Conservation (phyloP, 1,284 basidiomycete species). For the Ustanciosporium gigantosporum region DNA sequence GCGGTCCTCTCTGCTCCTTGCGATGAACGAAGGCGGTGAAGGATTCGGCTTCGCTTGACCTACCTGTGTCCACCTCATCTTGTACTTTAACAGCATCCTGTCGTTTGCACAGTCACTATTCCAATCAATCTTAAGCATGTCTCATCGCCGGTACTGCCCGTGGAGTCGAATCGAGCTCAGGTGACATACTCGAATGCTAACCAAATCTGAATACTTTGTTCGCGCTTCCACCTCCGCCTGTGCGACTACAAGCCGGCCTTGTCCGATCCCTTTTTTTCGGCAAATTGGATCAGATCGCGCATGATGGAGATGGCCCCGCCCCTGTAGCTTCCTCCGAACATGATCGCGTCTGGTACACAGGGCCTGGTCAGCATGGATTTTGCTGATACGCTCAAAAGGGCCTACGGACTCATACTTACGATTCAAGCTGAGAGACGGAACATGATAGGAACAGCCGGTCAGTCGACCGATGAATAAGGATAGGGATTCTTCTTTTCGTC, state of each 20-base stretch:
- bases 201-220: too few species aligned
- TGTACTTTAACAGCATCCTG: too few species aligned
- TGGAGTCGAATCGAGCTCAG: too few species aligned
- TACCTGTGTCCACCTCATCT: neutral
- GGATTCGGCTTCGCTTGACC: slow-evolving; percentile 59
- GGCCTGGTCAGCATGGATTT: too few species aligned
- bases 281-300: slow-evolving; percentile 23
- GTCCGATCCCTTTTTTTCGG: slow-evolving; percentile 1
- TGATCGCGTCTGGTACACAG: slow-evolving; percentile 28
- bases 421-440: slow-evolving; percentile 23
- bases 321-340: slow-evolving; percentile 32
- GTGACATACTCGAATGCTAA: too few species aligned
- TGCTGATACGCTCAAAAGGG: too few species aligned
- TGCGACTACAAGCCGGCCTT: slow-evolving; percentile 1
- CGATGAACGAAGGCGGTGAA: slow-evolving; percentile 60
- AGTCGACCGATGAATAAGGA: neutral
- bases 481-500: neutral
- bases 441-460: too few species aligned
- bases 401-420: slow-evolving; percentile 24
- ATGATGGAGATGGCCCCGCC: slow-evolving; percentile 32
- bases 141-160: too few species aligned
- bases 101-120: too few species aligned
- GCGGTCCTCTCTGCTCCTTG: slow-evolving; percentile 35
- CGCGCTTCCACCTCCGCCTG: too few species aligned
- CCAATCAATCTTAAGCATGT: too few species aligned